These are phyloP conservation scores for Eutypa lata DNA, from an alignment of 2,329 filamentous ascomycete species.

Conservation along the genomic window DNA sequence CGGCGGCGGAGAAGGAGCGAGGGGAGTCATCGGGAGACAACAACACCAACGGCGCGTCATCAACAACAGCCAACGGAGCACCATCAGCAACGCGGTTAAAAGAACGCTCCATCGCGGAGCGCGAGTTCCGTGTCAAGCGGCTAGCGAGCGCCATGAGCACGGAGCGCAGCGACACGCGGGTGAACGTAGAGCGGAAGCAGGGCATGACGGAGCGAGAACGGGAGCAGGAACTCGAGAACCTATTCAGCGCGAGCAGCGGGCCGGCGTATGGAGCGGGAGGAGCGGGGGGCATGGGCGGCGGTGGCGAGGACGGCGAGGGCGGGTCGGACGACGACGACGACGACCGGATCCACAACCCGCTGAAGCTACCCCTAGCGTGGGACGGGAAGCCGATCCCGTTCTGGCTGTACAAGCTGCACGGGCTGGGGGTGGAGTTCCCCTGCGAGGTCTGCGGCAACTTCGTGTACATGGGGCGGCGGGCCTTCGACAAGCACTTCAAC, in stretches of 20 bases:
- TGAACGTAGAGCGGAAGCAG: slow-evolving; percentile 94
- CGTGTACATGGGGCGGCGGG: slow-evolving; percentile 95
- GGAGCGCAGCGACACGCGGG: slow-evolving; percentile 82
- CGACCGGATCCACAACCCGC: slow-evolving; percentile 91
- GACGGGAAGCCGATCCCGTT: slow-evolving; percentile 98
- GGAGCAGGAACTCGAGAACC: slow-evolving; percentile 85
- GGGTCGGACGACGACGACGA: slow-evolving; percentile 65
- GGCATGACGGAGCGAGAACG: slow-evolving; percentile 97
- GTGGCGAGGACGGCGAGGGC: slow-evolving; percentile 62
- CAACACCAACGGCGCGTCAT: slow-evolving; percentile 22
- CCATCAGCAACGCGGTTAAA: slow-evolving; percentile 62
- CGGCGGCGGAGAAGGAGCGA: slow-evolving; percentile 63
- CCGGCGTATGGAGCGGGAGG: slow-evolving; percentile 40
- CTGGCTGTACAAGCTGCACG: slow-evolving; percentile 97
- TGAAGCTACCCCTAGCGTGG: slow-evolving; percentile 95
- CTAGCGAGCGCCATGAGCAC: slow-evolving; percentile 80
- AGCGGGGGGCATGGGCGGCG: slow-evolving; percentile 46
- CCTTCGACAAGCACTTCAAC: slow-evolving; percentile 98
- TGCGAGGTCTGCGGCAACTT: slow-evolving; percentile 98
- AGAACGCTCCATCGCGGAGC: slow-evolving; percentile 85
- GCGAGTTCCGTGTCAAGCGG: slow-evolving; percentile 79
- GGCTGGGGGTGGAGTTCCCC: slow-evolving; percentile 87
- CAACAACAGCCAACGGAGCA: slow-evolving; percentile 22
- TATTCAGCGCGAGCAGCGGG: slow-evolving; percentile 61
- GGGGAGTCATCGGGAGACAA: slow-evolving; percentile 37